A percentile compares a stretch with the other conserved stretches of the same genome.
These are phyloP conservation scores for Trichoderma koningiopsis DNA, from an alignment of 2,329 filamentous ascomycete genomes.

Conservation along the genomic window DNA sequence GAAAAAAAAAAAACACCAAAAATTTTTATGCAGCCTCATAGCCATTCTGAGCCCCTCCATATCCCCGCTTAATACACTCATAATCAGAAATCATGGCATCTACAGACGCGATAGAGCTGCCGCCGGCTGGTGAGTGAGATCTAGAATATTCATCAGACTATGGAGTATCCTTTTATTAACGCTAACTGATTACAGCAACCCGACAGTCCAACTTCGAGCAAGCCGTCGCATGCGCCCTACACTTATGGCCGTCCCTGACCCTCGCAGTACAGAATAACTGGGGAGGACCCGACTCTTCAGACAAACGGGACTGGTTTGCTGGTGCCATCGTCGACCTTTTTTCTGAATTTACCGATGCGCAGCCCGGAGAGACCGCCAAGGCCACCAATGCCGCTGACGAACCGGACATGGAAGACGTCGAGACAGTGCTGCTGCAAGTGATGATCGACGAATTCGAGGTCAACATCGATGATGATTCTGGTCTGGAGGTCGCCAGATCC, in stretches of 20 bases:
- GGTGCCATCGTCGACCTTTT: constrained; percentile 85
- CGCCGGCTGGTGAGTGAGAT: constrained; percentile 36
- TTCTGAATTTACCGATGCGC: constrained; percentile 59
- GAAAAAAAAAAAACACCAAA: constrained; percentile 23
- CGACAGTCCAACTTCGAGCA: constrained; percentile 76
- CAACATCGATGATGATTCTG: constrained; percentile 86
- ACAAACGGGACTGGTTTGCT: constrained; percentile 97
- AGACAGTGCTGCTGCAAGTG: constrained; percentile 81
- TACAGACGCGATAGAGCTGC: constrained; percentile 36
- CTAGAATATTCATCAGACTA: neutral
- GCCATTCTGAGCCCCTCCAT: constrained; percentile 36
- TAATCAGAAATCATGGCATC: constrained; percentile 36
- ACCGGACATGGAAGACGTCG: constrained; percentile 76
- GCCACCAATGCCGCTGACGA: constrained; percentile 43
- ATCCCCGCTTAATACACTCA: constrained; percentile 31
- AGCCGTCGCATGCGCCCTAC: constrained; percentile 79
- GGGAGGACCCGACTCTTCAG: constrained; percentile 78
- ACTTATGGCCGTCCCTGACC: constrained; percentile 85
- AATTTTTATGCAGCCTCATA: constrained; percentile 24
- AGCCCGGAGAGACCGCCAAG: constrained; percentile 34
- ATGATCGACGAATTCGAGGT: constrained; percentile 97
- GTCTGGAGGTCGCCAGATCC: constrained; percentile 69
- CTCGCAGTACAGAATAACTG: constrained; percentile 85
- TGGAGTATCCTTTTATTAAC: constrained; percentile 19
- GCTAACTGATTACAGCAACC: constrained; percentile 45